Evolutionary conservation across 495 filamentous ascomycete species (phyloP), one percentile per base, ranked within the genome.

Genomic region (Trichoderma virens): DNA sequence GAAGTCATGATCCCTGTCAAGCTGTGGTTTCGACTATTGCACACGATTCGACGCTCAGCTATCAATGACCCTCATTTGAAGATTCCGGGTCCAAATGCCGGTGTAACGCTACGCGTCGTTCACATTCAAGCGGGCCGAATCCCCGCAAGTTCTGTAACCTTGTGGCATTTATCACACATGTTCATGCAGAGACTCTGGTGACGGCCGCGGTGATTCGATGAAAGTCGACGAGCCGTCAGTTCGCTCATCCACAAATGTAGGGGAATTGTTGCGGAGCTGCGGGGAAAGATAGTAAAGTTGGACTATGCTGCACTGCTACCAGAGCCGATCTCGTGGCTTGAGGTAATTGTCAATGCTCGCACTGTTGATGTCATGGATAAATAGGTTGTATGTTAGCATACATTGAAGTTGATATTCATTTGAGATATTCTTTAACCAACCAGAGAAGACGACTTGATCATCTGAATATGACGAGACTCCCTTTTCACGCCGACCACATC

Each of bases 401-500:
- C 23, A 59, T 59, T 59, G 51, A 59, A n/a, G n/a, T n/a, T n/a
- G n/a, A n/a, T n/a, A n/a, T n/a, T n/a, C n/a, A n/a, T n/a, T n/a
- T n/a, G n/a, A n/a, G n/a, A n/a, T n/a, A n/a, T n/a, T n/a, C n/a
- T n/a, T n/a, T n/a, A n/a, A n/a, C n/a, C n/a, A n/a, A n/a, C n/a
- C n/a, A n/a, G n/a, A n/a, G n/a, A n/a, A n/a, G n/a, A n/a, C n/a
- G n/a, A n/a, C n/a, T n/a, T n/a, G n/a, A 11, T 16, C 25, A 14
- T 1, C 0, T 18, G 1, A 56, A 56, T 7, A 61, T 41, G 32
- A 30, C 39, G 20, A 62, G n/a, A 30, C 61, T 62, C n/a, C 90
- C 91, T 20, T 93, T 92, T 77, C 84, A 89, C 66, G 91, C 90
- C 59, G 91, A 93, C 79, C 90, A 93, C 69, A 77, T 96, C 67